Evolutionary conservation across 768 basidiomycete species (phyloP).

Genomic region (Nidularia sp.): DNA sequence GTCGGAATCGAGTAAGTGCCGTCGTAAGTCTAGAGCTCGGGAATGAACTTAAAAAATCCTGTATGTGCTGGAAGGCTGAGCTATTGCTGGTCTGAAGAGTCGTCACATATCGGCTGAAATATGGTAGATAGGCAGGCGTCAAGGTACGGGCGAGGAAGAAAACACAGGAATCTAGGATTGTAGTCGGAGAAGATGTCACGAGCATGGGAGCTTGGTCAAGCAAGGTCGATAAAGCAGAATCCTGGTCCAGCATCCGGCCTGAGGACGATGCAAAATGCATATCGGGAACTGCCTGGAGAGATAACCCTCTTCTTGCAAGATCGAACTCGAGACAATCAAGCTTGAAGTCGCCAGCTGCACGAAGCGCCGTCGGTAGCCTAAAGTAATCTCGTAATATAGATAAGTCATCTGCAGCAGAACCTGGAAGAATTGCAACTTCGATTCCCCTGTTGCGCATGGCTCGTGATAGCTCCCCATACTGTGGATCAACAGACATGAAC

Average conservation of each 20-base stretch:
- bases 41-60: too few relatives aligned
- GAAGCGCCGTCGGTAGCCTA: conserved; percentile 37
- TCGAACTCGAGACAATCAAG: conserved; percentile 22
- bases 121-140: conserved; percentile 21
- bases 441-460: conserved; percentile 98
- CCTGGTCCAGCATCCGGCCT: conserved; percentile 41
- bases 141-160: conserved; percentile 34
- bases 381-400: conserved; percentile 39
- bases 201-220: conserved; percentile 35
- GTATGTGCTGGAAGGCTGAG: too few relatives aligned
- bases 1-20: neutral
- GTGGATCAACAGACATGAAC: conserved; percentile 91
- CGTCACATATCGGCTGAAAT: conserved; percentile 22
- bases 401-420: conserved; percentile 39
- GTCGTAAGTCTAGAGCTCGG: too few relatives aligned
- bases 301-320: conserved; percentile 29
- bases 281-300: neutral
- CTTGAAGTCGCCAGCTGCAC: neutral
- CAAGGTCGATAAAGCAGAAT: conserved; percentile 39
- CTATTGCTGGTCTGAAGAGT: neutral
- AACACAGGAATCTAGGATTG: conserved; percentile 12
- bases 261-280: conserved; percentile 21
- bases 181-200: conserved; percentile 9
- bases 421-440: conserved; percentile 60
- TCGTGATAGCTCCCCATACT: conserved; percentile 88